Base-by-base conservation (phyloP, 352 stramenopile species). In the Pythium rhizo-oryzae region DNA sequence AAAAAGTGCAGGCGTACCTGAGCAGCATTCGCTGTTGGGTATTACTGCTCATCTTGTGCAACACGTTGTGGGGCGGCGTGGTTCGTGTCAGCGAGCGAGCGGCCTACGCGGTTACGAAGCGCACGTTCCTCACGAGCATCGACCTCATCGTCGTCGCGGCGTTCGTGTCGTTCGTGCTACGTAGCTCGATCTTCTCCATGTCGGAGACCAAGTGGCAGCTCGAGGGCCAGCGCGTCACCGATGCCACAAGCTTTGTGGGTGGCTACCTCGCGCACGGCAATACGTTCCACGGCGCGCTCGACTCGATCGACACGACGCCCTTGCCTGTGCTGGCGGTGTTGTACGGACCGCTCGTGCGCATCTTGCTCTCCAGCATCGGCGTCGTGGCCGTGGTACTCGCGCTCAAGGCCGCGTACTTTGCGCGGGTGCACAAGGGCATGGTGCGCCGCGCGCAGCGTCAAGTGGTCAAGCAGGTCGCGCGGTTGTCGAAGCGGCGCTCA, bases 11-110 rank as follows among this genome's bases (percentile, higher is more conserved):
- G 37, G 67, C 67, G 18, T 69, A 73, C 25, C 21, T 69, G 47
- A 73, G 59, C 67, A 73, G 67, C 41, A 73, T 73, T 33, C 67
- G 67, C 6, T 68, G 59, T 46, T 69, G 59, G 66, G 67, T 73
- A 35, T 28, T 69, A 1, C 39, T 73, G n/a, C 54, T 73, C 9
- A 25, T 73, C 19, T 1, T 65, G 44, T 58, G 33, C 55, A 68
- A 69, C 39, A n/a, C 47, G 19, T 4, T 73, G 8, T 73, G 67
- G 67, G 21, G 39, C 18, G 5, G 19, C 39, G 47, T 73, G 24
- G 47, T 57, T 15, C 59, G 59, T 1, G 21, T 73, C 16, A 68
- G 55, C 39, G 67, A 73, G 21, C 43, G 54, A 1, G 23, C 23
- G 4, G 59, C 53, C 30, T 68, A 65, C 49, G 47, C 23, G 7